phyloP scores from a whole-genome alignment of 2,329 filamentous ascomycete species.

The Pseudofabraea citricarpa region DNA sequence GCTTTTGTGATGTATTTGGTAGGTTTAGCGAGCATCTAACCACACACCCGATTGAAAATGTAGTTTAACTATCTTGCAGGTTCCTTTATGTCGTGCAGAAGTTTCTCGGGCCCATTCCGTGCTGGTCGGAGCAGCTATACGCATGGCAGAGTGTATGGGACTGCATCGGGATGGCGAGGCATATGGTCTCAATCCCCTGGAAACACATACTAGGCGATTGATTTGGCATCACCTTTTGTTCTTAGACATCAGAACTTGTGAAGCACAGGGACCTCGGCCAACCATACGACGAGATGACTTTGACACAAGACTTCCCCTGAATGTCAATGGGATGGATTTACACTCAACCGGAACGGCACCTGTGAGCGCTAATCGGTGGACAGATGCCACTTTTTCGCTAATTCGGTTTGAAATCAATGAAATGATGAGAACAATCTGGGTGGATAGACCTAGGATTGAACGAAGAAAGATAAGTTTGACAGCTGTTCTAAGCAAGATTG shows the following conservation, averaged over 20 bases:
- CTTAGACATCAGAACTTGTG: constrained; percentile 69
- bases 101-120: constrained; percentile 71
- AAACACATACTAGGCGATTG: constrained; percentile 66
- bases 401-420: constrained; percentile 71
- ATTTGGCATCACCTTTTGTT: constrained; percentile 78
- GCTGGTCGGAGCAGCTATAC: constrained; percentile 65
- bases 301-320: constrained; percentile 67
- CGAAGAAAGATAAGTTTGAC: constrained; percentile 56
- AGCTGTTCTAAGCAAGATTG: constrained; percentile 61
- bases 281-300: constrained; percentile 71
- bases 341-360: constrained; percentile 38
- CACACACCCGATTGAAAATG: not conserved
- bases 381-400: constrained; percentile 60
- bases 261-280: constrained; percentile 67
- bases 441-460: constrained; percentile 63
- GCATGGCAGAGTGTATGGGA: constrained; percentile 74
- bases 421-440: constrained; percentile 66
- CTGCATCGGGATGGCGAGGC: constrained; percentile 61
- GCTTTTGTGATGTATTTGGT: constrained; percentile 74
- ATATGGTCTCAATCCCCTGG: constrained; percentile 61
- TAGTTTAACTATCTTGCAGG: too few species aligned
- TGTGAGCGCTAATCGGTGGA: constrained; percentile 45
- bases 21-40: constrained; percentile 24
- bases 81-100: constrained; percentile 67
- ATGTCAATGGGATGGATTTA: constrained; percentile 65